These are phyloP conservation scores for Candolleomyces aberdarensis DNA, from an alignment of 768 basidiomycete genomes.

Conservation along the genomic window DNA sequence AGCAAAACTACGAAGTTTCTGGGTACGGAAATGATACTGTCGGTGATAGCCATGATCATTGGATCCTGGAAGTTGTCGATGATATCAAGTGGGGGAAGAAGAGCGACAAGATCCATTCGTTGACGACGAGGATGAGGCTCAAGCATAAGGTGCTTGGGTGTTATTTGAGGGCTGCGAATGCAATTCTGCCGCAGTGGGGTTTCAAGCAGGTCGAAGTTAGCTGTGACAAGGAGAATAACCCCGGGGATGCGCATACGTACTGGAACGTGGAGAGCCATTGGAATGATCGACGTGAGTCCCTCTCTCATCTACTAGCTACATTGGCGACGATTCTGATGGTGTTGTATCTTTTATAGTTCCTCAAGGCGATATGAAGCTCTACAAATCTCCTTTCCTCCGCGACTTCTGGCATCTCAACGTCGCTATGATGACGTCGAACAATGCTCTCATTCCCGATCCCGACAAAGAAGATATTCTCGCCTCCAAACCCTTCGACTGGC, in stretches of 20 bases:
- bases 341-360: conserved; percentile 56
- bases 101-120: conserved; percentile 72
- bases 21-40: conserved; percentile 90
- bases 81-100: conserved; percentile 67
- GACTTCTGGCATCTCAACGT: conserved; percentile 99
- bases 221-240: conserved; percentile 86
- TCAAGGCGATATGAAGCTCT: conserved; percentile 75
- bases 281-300: conserved; percentile 84
- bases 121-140: conserved; percentile 89
- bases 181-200: conserved; percentile 93
- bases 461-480: conserved; percentile 99
- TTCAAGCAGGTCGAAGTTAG: conserved; percentile 98
- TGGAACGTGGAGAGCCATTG: conserved; percentile 99
- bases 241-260: conserved; percentile 78
- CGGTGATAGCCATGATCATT: conserved; percentile 88
- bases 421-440: conserved; percentile 99
- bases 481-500: conserved; percentile 92
- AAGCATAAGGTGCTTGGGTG: conserved; percentile 76
- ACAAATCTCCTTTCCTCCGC: conserved; percentile 87
- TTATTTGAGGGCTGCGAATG: conserved; percentile 87
- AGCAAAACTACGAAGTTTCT: conserved; percentile 88
- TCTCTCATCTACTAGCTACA: conserved; percentile 1
- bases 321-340: neutral
- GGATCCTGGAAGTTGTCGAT: conserved; percentile 92
- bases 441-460: conserved; percentile 93